Conservation (phyloP, 495 filamentous ascomycete species). For the Aspergillus nidulans region DNA sequence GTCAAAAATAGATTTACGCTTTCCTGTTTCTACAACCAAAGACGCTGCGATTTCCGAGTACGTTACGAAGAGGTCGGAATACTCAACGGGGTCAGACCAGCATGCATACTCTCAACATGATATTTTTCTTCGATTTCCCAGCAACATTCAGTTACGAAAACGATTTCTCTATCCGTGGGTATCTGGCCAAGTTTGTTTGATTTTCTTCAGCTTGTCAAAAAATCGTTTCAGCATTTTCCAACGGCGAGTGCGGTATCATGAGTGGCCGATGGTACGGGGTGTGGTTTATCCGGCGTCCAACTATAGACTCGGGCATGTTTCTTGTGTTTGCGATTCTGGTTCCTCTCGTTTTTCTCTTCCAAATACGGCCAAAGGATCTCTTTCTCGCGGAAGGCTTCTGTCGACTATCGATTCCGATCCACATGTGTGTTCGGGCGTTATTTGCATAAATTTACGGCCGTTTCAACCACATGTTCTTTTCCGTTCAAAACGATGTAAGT, state of each 20-base stretch:
- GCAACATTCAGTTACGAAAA: conserved; percentile 17
- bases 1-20: background rate
- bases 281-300: conserved; percentile 44
- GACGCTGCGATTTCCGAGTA: conserved; percentile 5
- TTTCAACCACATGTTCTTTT: conserved; percentile 14
- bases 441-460: conserved; percentile 23
- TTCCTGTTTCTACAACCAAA: background rate
- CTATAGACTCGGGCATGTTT: conserved; percentile 48
- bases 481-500: conserved; percentile 21
- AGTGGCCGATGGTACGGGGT: conserved; percentile 37
- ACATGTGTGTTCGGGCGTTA: conserved; percentile 15
- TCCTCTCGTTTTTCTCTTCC: conserved; percentile 14
- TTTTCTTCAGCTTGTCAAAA: conserved; percentile 11
- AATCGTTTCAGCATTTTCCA: conserved; percentile 32
- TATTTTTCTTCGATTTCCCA: conserved; percentile 4
- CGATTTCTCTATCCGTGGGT: conserved; percentile 16
- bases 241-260: conserved; percentile 31
- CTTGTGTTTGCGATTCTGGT: conserved; percentile 25
- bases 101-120: conserved; percentile 6
- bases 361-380: conserved; percentile 13
- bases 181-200: conserved; percentile 22
- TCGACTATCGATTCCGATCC: conserved; percentile 21
- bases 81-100: background rate
- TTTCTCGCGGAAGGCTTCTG: conserved; percentile 23
- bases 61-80: background rate